Base-by-base conservation (phyloP, 2,329 filamentous ascomycete species). In the Cercospora beticola region DNA sequence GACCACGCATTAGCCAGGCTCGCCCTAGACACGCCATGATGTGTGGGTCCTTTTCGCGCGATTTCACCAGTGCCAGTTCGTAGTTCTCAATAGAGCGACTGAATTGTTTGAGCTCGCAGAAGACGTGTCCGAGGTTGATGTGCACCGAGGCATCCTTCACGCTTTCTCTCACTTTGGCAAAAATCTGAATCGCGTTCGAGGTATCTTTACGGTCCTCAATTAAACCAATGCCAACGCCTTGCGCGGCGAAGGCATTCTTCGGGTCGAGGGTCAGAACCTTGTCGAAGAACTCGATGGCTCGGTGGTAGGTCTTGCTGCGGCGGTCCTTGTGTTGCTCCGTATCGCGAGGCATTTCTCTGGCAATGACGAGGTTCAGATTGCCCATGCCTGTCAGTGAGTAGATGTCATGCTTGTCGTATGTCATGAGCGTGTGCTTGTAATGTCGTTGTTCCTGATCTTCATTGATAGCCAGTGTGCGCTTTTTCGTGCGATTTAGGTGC, bases 321-420 rank as follows among this genome's bases (percentile, higher is more conserved):
- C 96, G 97, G 75, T 97, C 91, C 81, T 92, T 97, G 69, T 99
- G 94, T 68, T 89, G 86, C 8, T 98, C 95, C 0, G 92, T 92
- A 70, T 95, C 92, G 62, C 94, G 89, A 31, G 92, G 91, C 93
- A 98, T 97, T 79, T 99, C 96, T 74, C 95, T 89, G 9, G 95
- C 95, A 70, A 92, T 89, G 73, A 90, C 85, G 49, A 99, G 86
- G 74, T 94, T 90, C n/a, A 99, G 84, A 78, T 99, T 99, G 52
- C 95, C 95, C 94, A 99, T 98, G 14, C 92, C 94, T 28, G 96
- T 94, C 30, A 99, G 84, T 4, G 95, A 93, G 79, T 99, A 99
- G n/a, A 93, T 87, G 78, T 99, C 95, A 78, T 99, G 95, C 85
- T 98, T 99, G 83, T 99, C 94, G 78, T 93, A 91, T 73, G 94